Evolutionary conservation across 2,329 filamentous ascomycete genomes (phyloP).

Genomic region (Alternaria infectoria): DNA sequence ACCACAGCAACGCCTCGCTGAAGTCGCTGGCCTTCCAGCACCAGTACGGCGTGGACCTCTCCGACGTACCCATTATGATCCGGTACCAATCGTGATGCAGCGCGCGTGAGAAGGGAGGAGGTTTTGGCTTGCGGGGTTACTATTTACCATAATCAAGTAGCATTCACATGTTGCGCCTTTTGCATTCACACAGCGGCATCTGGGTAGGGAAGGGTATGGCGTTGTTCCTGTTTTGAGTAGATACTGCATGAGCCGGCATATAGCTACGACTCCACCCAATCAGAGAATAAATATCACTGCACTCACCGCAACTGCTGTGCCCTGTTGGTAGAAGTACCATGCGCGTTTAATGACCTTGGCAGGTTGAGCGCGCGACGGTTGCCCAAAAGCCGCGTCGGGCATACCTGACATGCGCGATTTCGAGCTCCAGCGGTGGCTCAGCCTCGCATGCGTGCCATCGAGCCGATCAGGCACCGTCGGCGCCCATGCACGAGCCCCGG

Average conservation of each 20-base stretch:
- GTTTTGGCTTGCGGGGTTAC: conserved; percentile 1
- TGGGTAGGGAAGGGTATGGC: conserved; percentile 6
- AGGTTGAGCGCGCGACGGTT: background rate
- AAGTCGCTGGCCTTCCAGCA: conserved; percentile 40
- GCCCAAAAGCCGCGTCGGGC: background rate
- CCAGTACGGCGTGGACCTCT: conserved; percentile 41
- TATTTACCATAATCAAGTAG: background rate
- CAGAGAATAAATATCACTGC: conserved; percentile 8
- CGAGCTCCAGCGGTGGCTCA: conserved; percentile 1
- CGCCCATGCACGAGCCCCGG: conserved; percentile 2
- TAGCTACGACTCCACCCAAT: conserved; percentile 11
- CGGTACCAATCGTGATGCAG: conserved; percentile 40
- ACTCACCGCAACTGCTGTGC: background rate
- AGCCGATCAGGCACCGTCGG: conserved; percentile 12
- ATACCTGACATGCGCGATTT: conserved; percentile 12
- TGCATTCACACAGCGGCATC: conserved; percentile 18
- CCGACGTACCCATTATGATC: conserved; percentile 40
- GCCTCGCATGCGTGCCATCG: conserved; percentile 11
- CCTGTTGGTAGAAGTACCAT: background rate
- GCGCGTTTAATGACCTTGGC: background rate
- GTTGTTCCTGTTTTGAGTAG: conserved; percentile 17
- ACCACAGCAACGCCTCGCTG: conserved; percentile 37
- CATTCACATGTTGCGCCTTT: conserved; percentile 1
- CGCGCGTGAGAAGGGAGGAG: conserved; percentile 10
- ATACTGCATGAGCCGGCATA: conserved; percentile 13